phyloP scores from a whole-genome alignment of 768 basidiomycete species.

The Podaxis rugospora region DNA sequence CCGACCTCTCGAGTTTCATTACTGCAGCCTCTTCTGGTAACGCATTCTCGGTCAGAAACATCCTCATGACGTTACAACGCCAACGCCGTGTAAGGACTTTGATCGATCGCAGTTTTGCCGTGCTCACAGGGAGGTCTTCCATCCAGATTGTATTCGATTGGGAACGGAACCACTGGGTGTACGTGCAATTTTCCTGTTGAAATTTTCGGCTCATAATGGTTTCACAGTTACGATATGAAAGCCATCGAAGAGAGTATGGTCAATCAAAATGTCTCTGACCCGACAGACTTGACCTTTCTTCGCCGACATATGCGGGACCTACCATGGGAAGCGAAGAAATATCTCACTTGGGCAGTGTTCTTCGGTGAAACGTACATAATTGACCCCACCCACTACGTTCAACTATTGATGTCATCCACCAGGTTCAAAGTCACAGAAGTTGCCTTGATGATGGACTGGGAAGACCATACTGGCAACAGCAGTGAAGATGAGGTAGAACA shows the following conservation, averaged over 20 bases:
- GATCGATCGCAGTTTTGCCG: background rate
- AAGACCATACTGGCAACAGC: slow-evolving; percentile 50
- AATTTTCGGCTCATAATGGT: background rate
- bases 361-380: slow-evolving; percentile 63
- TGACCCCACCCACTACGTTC: background rate
- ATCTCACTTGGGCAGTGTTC: slow-evolving; percentile 67
- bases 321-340: slow-evolving; percentile 60
- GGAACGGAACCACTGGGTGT: slow-evolving; percentile 67
- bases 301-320: slow-evolving; percentile 55
- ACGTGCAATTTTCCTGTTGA: slow-evolving; percentile 20
- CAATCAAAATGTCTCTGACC: slow-evolving; percentile 50
- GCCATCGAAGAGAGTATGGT: slow-evolving; percentile 53
- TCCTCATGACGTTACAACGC: slow-evolving; percentile 58
- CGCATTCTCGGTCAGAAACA: slow-evolving; percentile 63
- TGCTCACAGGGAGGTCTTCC: background rate
- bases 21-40: slow-evolving; percentile 61
- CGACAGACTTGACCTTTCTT: slow-evolving; percentile 60
- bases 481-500: slow-evolving; percentile 50
- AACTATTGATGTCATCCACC: background rate
- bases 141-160: slow-evolving; percentile 59
- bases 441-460: slow-evolving; percentile 70
- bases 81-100: slow-evolving; percentile 49
- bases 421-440: slow-evolving; percentile 76
- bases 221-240: slow-evolving; percentile 46
- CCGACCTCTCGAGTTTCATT: slow-evolving; percentile 50